Conservation (phyloP, 1,139 yeast genomes). For the Pneumocystis canis region DNA sequence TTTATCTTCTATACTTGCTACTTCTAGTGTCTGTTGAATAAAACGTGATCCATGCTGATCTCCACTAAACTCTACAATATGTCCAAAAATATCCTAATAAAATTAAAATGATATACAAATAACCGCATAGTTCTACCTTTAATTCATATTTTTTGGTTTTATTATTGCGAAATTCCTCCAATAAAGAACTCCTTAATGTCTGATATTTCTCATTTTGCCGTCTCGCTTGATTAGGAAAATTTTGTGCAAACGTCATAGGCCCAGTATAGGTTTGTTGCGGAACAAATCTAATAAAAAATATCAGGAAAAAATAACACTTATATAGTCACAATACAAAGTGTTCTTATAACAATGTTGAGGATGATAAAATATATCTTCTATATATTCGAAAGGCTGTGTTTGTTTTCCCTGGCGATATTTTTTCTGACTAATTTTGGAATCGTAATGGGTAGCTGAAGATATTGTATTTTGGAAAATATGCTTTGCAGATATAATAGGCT, state of each 20-base stretch:
- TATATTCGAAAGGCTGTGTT: not conserved
- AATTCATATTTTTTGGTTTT: slow-evolving; percentile 45
- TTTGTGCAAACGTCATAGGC: not conserved
- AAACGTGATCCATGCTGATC: slow-evolving; percentile 97
- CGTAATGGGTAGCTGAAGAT: not conserved
- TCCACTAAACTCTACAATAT: slow-evolving; percentile 80
- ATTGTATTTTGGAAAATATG: not conserved
- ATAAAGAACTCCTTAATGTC: slow-evolving; percentile 51
- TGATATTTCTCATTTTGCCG: slow-evolving; percentile 12
- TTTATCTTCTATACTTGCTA: slow-evolving; percentile 52
- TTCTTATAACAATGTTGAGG: not conserved
- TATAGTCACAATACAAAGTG: not conserved
- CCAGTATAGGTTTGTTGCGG: not conserved
- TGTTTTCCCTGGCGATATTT: not conserved
- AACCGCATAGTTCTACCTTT: slow-evolving; percentile 5
- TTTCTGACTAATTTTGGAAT: not conserved
- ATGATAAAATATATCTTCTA: not conserved
- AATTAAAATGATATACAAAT: not conserved
- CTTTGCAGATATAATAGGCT: not conserved
- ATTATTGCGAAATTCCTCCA: slow-evolving; percentile 74
- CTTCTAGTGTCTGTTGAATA: slow-evolving; percentile 73
- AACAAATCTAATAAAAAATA: not conserved
- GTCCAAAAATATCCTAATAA: slow-evolving; percentile 54
- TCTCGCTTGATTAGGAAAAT: not conserved
- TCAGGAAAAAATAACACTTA: not conserved